These are phyloP conservation scores for Royoungia palumana DNA, from an alignment of 768 basidiomycete species.

Conservation along the genomic window DNA sequence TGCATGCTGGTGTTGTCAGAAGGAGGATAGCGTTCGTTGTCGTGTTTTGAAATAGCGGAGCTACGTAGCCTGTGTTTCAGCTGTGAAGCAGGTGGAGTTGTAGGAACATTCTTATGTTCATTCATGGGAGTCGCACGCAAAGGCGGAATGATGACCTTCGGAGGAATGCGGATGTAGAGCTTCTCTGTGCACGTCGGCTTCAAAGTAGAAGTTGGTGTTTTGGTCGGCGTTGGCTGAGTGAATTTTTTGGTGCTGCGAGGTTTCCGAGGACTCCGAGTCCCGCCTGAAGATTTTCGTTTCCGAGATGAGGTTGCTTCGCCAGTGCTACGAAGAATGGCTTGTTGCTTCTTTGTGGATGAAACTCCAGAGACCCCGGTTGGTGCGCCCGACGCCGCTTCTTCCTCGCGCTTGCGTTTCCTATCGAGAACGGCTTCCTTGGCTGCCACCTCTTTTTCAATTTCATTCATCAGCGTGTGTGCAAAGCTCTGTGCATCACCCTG, in stretches of 20 bases:
- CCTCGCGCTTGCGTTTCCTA: conserved; percentile 56
- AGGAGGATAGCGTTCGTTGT: conserved; percentile 17
- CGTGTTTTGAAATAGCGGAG: conserved; percentile 16
- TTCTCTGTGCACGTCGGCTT: conserved; percentile 23
- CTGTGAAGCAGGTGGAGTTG: conserved; percentile 22
- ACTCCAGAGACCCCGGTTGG: conserved; percentile 8
- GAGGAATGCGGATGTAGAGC: conserved; percentile 25
- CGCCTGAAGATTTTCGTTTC: conserved; percentile 25
- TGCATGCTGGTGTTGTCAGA: conserved; percentile 22
- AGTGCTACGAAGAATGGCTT: conserved; percentile 14
- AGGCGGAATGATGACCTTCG: conserved; percentile 24
- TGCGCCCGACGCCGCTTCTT: conserved; percentile 33
- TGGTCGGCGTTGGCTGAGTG: conserved; percentile 14
- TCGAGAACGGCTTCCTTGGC: conserved; percentile 54
- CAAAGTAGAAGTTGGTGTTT: conserved; percentile 15
- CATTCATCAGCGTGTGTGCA: conserved; percentile 55
- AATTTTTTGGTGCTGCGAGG: conserved; percentile 22
- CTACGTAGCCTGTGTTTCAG: conserved; percentile 19
- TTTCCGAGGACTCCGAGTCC: conserved; percentile 29
- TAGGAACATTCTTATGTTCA: conserved; percentile 12
- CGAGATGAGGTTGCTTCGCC: conserved; percentile 17
- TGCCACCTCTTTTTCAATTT: conserved; percentile 52
- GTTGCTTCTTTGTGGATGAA: conserved; percentile 25
- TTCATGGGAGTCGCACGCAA: conserved; percentile 6
- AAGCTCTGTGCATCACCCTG: conserved; percentile 86